Evolutionary conservation across 2,329 filamentous ascomycete species (phyloP).

Genomic region (Ascosphaera apis): DNA sequence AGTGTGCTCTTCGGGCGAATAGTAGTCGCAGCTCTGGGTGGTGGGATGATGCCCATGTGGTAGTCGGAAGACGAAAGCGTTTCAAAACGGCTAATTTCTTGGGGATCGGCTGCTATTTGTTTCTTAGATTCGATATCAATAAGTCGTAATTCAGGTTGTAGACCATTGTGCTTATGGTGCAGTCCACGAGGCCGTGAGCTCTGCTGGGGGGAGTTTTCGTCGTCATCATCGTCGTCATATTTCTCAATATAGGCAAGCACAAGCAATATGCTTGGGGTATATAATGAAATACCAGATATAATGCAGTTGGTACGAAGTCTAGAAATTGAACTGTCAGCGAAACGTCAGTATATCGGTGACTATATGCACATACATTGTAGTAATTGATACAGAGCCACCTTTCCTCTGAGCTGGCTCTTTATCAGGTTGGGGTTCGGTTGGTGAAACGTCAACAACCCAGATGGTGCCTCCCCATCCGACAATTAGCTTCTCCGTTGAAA

Average conservation of each 20-base stretch:
- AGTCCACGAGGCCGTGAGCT: slow-evolving; percentile 36
- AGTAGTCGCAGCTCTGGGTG: slow-evolving; percentile 42
- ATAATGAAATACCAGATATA: slow-evolving; percentile 88
- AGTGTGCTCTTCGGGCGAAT: slow-evolving; percentile 48
- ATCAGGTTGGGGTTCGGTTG: slow-evolving; percentile 42
- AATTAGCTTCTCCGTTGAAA: slow-evolving; percentile 45
- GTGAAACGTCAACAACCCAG: slow-evolving; percentile 83
- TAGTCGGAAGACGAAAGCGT: slow-evolving; percentile 74
- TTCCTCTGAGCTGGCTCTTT: slow-evolving; percentile 46
- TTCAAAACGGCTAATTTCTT: slow-evolving; percentile 72
- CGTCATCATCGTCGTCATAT: slow-evolving; percentile 33
- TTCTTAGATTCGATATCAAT: slow-evolving; percentile 68
- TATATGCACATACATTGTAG: slow-evolving; percentile 74
- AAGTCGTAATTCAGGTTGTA: slow-evolving; percentile 70
- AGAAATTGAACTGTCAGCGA: slow-evolving; percentile 12
- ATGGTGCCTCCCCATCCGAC: slow-evolving; percentile 92
- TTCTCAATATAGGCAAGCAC: slow-evolving; percentile 75
- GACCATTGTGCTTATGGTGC: slow-evolving; percentile 50
- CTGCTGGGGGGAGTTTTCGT: slow-evolving; percentile 6
- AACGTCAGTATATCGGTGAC: slow-evolving; percentile 5
- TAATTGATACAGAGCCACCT: slow-evolving; percentile 65
- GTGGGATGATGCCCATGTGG: slow-evolving; percentile 64
- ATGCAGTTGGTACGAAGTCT: slow-evolving; percentile 92
- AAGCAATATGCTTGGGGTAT: slow-evolving; percentile 74
- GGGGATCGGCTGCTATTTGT: slow-evolving; percentile 65